These are phyloP conservation scores for Ogataea zsoltii DNA, from an alignment of 805 yeast genomes.

Conservation along the genomic window DNA sequence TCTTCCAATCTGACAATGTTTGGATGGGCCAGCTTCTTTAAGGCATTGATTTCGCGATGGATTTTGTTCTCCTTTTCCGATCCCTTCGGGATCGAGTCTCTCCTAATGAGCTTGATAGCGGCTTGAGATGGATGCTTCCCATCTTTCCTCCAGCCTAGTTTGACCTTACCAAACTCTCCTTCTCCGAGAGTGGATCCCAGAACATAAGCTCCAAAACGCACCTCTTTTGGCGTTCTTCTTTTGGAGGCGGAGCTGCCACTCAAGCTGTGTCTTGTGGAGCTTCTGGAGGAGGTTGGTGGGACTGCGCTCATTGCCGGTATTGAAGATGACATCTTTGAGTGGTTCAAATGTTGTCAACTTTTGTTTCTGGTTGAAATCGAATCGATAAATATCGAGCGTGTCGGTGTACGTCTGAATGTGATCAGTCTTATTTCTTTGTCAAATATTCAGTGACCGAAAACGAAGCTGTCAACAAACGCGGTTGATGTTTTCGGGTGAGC, in stretches of 20 bases:
- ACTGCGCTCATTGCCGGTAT: slow-evolving; percentile 12
- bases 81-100: slow-evolving; percentile 85
- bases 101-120: slow-evolving; percentile 87
- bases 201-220: slow-evolving; percentile 85
- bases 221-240: slow-evolving; percentile 55
- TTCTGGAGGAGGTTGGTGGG: slow-evolving; percentile 15
- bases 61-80: slow-evolving; percentile 86
- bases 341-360: neutral
- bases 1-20: slow-evolving; percentile 90
- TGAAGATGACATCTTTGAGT: neutral
- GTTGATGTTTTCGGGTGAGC: neutral
- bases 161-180: slow-evolving; percentile 98
- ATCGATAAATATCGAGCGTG: neutral
- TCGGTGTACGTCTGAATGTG: neutral
- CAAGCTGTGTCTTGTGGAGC: slow-evolving; percentile 22
- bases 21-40: slow-evolving; percentile 85
- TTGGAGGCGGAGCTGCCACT: slow-evolving; percentile 23
- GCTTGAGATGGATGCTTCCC: slow-evolving; percentile 79
- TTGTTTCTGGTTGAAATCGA: neutral
- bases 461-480: neutral
- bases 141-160: slow-evolving; percentile 91
- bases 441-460: neutral
- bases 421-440: neutral
- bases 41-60: slow-evolving; percentile 88
- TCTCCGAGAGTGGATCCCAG: slow-evolving; percentile 94